Conservation (phyloP, 106 monocot species). For the Gastrodia elata region DNA sequence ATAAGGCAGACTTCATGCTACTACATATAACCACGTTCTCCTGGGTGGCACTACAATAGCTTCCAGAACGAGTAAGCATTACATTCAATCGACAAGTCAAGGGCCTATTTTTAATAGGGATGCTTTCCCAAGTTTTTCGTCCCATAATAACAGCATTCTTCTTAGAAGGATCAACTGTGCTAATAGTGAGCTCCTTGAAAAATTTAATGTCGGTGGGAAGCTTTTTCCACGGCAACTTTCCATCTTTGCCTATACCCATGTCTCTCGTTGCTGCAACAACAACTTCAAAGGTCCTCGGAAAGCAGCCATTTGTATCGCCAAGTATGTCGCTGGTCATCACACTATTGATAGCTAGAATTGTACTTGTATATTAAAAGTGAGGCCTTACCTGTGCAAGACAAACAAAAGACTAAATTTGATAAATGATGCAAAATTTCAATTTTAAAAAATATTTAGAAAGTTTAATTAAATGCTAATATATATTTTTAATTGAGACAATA, state of each 20-base stretch:
- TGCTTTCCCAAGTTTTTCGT: conserved; percentile 91
- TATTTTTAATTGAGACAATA: too few species aligned
- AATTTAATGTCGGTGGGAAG: conserved; percentile 79
- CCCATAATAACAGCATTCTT: conserved; percentile 99
- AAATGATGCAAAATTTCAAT: not conserved
- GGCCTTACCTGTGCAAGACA: not conserved
- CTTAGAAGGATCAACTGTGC: conserved; percentile 66
- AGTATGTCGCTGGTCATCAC: conserved; percentile 24
- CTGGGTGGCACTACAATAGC: conserved; percentile 63
- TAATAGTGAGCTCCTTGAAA: conserved; percentile 72
- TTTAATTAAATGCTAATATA: too few species aligned
- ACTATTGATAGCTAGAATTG: conserved; percentile 3
- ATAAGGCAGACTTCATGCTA: conserved; percentile 71
- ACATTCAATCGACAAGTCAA: conserved; percentile 82
- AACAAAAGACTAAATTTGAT: not conserved
- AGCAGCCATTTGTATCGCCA: conserved; percentile 16
- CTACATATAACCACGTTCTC: conserved; percentile 80
- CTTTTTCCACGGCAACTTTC: conserved; percentile 77
- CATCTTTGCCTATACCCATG: conserved; percentile 89
- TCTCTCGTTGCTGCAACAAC: conserved; percentile 79
- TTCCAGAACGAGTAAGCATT: conserved; percentile 81
- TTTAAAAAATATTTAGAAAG: not conserved
- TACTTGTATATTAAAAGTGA: conserved; percentile 6
- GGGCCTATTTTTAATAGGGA: conserved; percentile 58
- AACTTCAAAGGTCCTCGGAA: conserved; percentile 66